Percentiles rank a stretch among this genome's conserved stretches.
These are phyloP conservation scores for Potentilla sterilis DNA, from an alignment of 306 rosid species.

Conservation along the genomic window DNA sequence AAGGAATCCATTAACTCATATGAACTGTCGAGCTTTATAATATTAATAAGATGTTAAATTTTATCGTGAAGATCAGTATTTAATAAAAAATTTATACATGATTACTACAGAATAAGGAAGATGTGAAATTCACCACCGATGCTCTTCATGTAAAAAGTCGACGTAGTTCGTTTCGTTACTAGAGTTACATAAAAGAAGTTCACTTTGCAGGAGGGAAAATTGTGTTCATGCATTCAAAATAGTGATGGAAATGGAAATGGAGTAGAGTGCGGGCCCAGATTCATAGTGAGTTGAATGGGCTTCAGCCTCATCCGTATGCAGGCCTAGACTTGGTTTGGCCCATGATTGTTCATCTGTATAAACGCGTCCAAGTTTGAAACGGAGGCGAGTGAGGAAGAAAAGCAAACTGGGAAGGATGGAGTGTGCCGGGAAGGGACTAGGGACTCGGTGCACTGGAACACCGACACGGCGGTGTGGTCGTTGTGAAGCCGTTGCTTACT, in stretches of 20 bases:
- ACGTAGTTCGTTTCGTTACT: background rate
- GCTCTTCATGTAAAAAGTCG: background rate
- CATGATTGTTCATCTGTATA: background rate
- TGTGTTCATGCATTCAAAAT: background rate
- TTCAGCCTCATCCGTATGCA: background rate
- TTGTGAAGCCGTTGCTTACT: constrained; percentile 83
- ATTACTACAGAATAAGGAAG: background rate
- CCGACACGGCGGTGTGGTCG: constrained; percentile 60
- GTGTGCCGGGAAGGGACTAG: constrained; percentile 79
- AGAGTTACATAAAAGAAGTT: background rate
- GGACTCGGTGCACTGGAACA: constrained; percentile 58
- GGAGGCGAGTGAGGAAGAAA: background rate
- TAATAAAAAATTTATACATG: background rate
- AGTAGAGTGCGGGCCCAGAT: no score
- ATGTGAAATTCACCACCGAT: background rate
- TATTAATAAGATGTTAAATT: background rate
- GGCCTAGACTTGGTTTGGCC: background rate
- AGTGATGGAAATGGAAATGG: no score
- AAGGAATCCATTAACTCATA: constrained; percentile 25
- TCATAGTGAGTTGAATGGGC: background rate
- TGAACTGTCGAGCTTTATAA: background rate
- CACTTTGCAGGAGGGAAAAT: background rate
- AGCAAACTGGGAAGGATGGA: constrained; percentile 42
- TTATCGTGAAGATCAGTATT: background rate
- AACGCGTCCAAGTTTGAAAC: background rate